phyloP scores from a whole-genome alignment of 139 green algal species.

The Spirogloea muscicola region DNA sequence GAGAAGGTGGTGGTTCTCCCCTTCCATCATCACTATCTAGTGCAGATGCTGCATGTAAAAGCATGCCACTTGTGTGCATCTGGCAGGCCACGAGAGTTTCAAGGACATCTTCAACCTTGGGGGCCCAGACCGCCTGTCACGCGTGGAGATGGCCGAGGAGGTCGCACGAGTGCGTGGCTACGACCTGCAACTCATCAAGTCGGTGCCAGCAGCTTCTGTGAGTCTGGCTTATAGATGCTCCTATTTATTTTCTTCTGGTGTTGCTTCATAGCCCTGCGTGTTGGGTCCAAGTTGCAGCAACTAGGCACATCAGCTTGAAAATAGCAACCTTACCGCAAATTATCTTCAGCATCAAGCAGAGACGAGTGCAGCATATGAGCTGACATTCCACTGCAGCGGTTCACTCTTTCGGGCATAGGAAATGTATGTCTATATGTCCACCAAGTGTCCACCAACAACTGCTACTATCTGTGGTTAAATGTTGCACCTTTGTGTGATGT shows the following conservation, averaged over 20 bases:
- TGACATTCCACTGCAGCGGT: neutral
- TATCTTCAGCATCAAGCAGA: neutral
- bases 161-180: slow-evolving; percentile 40
- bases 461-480: too few relatives aligned
- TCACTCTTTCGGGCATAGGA: neutral
- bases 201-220: slow-evolving; percentile 4
- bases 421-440: too few relatives aligned
- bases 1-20: too few relatives aligned
- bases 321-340: too few relatives aligned
- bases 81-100: too few relatives aligned
- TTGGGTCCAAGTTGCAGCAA: too few relatives aligned
- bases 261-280: too few relatives aligned
- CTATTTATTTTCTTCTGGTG: too few relatives aligned
- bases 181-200: slow-evolving; percentile 8
- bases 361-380: neutral
- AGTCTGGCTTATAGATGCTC: neutral
- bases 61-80: too few relatives aligned
- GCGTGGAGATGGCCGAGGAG: slow-evolving; percentile 61
- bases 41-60: too few relatives aligned
- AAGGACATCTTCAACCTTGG: slow-evolving; percentile 64
- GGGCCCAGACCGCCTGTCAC: slow-evolving; percentile 58
- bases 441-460: neutral
- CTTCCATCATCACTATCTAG: too few relatives aligned
- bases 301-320: too few relatives aligned
- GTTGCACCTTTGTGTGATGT: neutral